Conservation (phyloP, 768 basidiomycete species). For the Suillus lakei region DNA sequence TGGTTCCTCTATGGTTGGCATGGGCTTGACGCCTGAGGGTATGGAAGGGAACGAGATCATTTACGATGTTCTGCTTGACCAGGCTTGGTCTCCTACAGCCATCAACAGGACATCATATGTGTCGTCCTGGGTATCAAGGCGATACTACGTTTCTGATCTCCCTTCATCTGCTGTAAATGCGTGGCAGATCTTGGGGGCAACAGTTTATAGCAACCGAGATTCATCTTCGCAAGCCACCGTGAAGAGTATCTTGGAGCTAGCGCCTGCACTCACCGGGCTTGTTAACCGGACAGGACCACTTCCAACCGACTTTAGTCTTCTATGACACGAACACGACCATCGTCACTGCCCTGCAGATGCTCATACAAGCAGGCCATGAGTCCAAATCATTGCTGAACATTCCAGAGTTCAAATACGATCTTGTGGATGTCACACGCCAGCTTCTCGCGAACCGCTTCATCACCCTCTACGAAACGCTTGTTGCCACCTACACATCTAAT, state of each 20-base stretch:
- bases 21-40: conserved; percentile 45
- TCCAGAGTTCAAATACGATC: conserved; percentile 43
- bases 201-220: conserved; percentile 45
- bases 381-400: conserved; percentile 20
- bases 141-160: conserved; percentile 35
- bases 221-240: conserved; percentile 36
- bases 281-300: conserved; percentile 37
- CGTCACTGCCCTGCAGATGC: conserved; percentile 76
- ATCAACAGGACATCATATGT: conserved; percentile 38
- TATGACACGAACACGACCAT: conserved; percentile 57
- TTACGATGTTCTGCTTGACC: conserved; percentile 46
- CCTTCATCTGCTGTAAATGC: conserved; percentile 34
- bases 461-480: conserved; percentile 35
- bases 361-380: conserved; percentile 45
- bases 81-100: conserved; percentile 43
- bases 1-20: conserved; percentile 41
- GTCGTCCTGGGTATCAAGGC: conserved; percentile 39
- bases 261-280: conserved; percentile 38
- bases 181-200: conserved; percentile 41
- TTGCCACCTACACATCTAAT: conserved; percentile 32
- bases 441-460: conserved; percentile 44
- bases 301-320: conserved; percentile 38
- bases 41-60: conserved; percentile 49
- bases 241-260: conserved; percentile 44
- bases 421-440: conserved; percentile 45